These are phyloP conservation scores for Sporothrix schenckii DNA, from an alignment of 2,329 filamentous ascomycete species.

Conservation along the genomic window DNA sequence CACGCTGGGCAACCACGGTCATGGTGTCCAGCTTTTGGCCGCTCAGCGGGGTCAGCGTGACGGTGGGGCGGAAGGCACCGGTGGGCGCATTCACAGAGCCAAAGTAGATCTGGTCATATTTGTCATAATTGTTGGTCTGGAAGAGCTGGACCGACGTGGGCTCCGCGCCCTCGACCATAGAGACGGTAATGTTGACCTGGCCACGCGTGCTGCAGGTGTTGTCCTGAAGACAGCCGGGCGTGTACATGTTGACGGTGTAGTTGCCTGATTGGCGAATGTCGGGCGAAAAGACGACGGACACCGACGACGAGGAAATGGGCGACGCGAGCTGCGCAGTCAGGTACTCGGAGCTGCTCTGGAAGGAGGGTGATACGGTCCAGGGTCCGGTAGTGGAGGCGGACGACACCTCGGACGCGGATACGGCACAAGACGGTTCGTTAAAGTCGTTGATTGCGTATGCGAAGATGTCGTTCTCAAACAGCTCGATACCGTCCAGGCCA, in stretches of 20 bases:
- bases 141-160: constrained; percentile 62
- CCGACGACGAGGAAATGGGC: constrained; percentile 59
- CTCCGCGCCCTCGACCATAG: constrained; percentile 51
- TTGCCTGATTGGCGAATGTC: constrained; percentile 87
- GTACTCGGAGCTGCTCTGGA: constrained; percentile 73
- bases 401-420: constrained; percentile 62
- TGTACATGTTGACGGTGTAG: constrained; percentile 89
- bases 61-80: constrained; percentile 72
- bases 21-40: constrained; percentile 65
- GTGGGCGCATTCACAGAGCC: constrained; percentile 79
- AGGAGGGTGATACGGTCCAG: constrained; percentile 71
- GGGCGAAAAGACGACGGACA: constrained; percentile 76
- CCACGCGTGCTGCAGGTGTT: constrained; percentile 75
- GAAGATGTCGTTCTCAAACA: constrained; percentile 84
- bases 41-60: constrained; percentile 72
- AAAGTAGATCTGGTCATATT: constrained; percentile 90
- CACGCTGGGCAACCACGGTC: constrained; percentile 84
- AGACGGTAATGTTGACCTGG: constrained; percentile 70
- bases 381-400: constrained; percentile 70
- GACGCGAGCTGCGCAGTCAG: constrained; percentile 67
- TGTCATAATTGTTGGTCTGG: constrained; percentile 95
- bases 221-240: constrained; percentile 85
- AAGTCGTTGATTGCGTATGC: constrained; percentile 83
- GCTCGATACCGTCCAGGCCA: constrained; percentile 80
- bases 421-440: constrained; percentile 83